phyloP scores from a whole-genome alignment of 1,284 basidiomycete species.

The Fomitopsis pinicola region DNA sequence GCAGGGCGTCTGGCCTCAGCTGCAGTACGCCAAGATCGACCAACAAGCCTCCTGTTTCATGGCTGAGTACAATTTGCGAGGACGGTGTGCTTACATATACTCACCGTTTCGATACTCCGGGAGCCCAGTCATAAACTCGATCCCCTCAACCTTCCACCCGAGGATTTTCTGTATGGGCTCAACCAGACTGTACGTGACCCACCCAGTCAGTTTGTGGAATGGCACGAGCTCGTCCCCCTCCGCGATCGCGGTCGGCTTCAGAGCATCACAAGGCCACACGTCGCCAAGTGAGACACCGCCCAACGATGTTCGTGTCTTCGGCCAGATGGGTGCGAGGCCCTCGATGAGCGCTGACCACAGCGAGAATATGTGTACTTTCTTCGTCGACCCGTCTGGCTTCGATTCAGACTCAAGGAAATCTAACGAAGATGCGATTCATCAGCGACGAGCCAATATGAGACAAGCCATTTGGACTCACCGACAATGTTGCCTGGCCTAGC shows the following conservation, averaged over 20 bases:
- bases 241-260: slow-evolving; percentile 31
- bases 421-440: slow-evolving; percentile 20
- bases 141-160: slow-evolving; percentile 72
- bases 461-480: slow-evolving; percentile 38
- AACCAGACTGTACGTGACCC: slow-evolving; percentile 86
- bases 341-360: slow-evolving; percentile 85
- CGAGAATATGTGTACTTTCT: slow-evolving; percentile 56
- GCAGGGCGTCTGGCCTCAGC: slow-evolving; percentile 49
- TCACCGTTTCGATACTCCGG: slow-evolving; percentile 89
- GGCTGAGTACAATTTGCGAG: neutral
- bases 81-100: slow-evolving; percentile 7
- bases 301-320: slow-evolving; percentile 66
- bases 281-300: slow-evolving; percentile 76
- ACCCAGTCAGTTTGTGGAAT: slow-evolving; percentile 95
- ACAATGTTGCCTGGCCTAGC: slow-evolving; percentile 81
- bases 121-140: slow-evolving; percentile 78
- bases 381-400: slow-evolving; percentile 32
- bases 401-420: slow-evolving; percentile 70
- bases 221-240: slow-evolving; percentile 77
- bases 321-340: slow-evolving; percentile 88
- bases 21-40: slow-evolving; percentile 79
- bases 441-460: too few species aligned
- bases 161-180: slow-evolving; percentile 79
- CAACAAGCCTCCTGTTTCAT: slow-evolving; percentile 71
- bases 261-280: slow-evolving; percentile 80